phyloP scores from a whole-genome alignment of 176 grass and related monocot species.

The Zea mays region DNA sequence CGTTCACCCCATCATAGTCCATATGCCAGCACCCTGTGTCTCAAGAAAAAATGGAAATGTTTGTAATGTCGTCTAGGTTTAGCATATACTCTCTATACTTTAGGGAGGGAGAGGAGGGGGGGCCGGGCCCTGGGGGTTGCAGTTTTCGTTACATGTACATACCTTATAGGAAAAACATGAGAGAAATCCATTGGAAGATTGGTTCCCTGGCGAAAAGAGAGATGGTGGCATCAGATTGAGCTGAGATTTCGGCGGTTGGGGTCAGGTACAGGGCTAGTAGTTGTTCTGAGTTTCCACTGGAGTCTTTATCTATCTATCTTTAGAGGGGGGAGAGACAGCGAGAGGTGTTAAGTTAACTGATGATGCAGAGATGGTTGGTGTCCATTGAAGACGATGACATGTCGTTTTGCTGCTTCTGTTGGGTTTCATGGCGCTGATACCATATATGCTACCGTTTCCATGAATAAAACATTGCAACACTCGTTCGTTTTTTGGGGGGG shows the following conservation, averaged over 20 bases:
- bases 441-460: conserved; percentile 64
- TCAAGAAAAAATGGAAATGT: conserved; percentile 46
- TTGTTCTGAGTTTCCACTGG: conserved; percentile 31
- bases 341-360: conserved; percentile 2
- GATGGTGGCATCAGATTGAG: conserved; percentile 42
- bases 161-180: conserved; percentile 53
- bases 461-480: conserved; percentile 75
- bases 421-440: conserved; percentile 57
- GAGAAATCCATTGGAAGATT: conserved; percentile 54
- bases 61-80: conserved; percentile 66
- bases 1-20: conserved; percentile 41
- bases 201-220: conserved; percentile 29
- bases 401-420: conserved; percentile 48
- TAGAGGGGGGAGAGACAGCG: conserved; percentile 11
- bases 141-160: conserved; percentile 65
- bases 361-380: conserved; percentile 40
- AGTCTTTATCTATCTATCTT: background rate
- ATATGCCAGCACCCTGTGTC: conserved; percentile 49
- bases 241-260: conserved; percentile 42
- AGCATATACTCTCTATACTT: conserved; percentile 35
- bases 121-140: background rate
- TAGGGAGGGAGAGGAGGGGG: conserved; percentile 28
- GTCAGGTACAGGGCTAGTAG: conserved; percentile 42
- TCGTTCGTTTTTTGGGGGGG: conserved; percentile 39
- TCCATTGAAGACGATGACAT: conserved; percentile 25